Evolutionary conservation across 352 stramenopile species (phyloP).

Genomic region (Phytopythium mirpurense): DNA sequence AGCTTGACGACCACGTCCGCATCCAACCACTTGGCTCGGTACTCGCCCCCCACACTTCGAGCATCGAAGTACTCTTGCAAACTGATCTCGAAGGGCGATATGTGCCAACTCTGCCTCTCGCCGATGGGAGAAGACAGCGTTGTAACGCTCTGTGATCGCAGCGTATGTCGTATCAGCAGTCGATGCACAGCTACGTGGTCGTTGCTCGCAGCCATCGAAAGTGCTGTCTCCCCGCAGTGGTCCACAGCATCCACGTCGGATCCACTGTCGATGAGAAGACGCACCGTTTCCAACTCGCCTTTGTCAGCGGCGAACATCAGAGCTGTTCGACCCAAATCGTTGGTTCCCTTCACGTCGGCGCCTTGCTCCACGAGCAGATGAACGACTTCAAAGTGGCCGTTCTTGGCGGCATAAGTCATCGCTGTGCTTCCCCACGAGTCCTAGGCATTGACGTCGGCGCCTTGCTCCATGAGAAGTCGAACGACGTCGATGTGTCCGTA

Average conservation of each 20-base stretch:
- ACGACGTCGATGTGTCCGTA: too few relatives aligned
- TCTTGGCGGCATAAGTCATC: too few relatives aligned
- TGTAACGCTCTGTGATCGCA: neutral
- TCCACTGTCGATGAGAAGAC: neutral
- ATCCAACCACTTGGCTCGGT: conserved; percentile 10
- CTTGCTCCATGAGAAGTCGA: too few relatives aligned
- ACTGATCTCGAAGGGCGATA: conserved; percentile 7
- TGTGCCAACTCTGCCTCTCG: neutral
- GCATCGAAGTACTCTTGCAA: neutral
- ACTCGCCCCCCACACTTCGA: neutral
- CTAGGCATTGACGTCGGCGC: too few relatives aligned
- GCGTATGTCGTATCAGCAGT: neutral
- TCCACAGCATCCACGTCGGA: neutral
- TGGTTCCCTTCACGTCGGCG: too few relatives aligned
- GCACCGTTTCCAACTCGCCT: neutral
- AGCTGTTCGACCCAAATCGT: too few relatives aligned
- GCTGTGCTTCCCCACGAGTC: too few relatives aligned
- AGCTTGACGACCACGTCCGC: conserved; percentile 11
- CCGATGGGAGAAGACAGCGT: neutral
- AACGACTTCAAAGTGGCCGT: too few relatives aligned
- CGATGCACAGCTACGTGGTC: neutral
- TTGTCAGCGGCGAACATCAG: neutral
- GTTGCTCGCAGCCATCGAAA: neutral
- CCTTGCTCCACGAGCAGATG: too few relatives aligned
- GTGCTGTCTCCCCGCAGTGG: neutral